Evolutionary conservation across 169 alveolate species (phyloP).

Genomic region (Eimeria acervulina): DNA sequence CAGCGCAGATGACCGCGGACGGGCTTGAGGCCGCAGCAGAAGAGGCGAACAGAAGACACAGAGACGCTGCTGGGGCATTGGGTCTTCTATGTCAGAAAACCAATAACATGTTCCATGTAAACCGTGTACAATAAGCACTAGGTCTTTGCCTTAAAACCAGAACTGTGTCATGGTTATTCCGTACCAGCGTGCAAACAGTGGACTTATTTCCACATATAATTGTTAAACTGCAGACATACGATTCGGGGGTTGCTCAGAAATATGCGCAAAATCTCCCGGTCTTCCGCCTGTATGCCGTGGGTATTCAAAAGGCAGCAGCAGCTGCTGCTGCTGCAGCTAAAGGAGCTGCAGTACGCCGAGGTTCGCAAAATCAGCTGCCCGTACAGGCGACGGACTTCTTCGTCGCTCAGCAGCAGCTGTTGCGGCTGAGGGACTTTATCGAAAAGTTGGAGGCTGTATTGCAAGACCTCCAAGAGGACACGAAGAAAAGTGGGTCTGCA

Average conservation of each 20-base stretch:
- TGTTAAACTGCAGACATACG: neutral
- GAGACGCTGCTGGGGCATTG: constrained; percentile 50
- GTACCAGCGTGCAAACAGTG: neutral
- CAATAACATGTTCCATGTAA: constrained; percentile 24
- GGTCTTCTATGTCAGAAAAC: constrained; percentile 59
- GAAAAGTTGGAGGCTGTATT: constrained; percentile 35
- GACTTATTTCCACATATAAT: neutral
- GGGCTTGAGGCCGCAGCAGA: constrained; percentile 64
- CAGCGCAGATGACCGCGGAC: constrained; percentile 35
- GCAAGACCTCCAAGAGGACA: constrained; percentile 41
- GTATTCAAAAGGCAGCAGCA: constrained; percentile 53
- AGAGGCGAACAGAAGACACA: constrained; percentile 26
- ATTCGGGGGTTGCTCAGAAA: constrained; percentile 14
- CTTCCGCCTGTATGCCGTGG: constrained; percentile 25
- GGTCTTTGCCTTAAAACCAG: neutral
- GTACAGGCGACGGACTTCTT: constrained; percentile 15
- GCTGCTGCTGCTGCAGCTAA: constrained; percentile 27
- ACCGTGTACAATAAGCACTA: neutral
- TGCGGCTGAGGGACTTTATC: constrained; percentile 26
- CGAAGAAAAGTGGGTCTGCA: constrained; percentile 13
- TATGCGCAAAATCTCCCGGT: constrained; percentile 14
- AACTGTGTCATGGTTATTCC: neutral
- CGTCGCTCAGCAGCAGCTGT: constrained; percentile 56
- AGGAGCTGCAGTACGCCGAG: constrained; percentile 2
- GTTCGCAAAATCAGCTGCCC: neutral